Percentiles rank a stretch among this genome's conserved stretches.
Conservation (phyloP, 192 early-diverging fungal species). For the Entomortierella chlamydospora region DNA sequence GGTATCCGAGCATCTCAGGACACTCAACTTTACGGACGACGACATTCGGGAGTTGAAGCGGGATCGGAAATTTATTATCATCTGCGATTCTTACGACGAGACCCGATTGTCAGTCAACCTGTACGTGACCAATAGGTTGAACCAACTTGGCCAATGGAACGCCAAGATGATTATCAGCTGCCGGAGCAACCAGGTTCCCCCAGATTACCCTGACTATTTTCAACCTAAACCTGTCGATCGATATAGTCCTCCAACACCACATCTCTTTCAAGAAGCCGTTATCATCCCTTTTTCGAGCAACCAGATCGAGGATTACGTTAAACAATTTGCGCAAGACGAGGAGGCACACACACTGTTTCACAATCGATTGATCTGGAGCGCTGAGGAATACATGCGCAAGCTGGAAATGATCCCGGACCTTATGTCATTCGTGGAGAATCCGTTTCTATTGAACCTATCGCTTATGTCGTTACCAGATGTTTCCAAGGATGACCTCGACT, state of each 20-base stretch:
- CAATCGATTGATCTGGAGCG: conserved; percentile 1
- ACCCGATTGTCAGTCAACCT: conserved; percentile 4
- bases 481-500: too few relatives aligned
- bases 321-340: conserved; percentile 10
- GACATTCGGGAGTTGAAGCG: conserved; percentile 25
- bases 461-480: too few relatives aligned
- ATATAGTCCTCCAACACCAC: conserved; percentile 2
- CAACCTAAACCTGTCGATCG: too few relatives aligned
- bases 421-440: conserved; percentile 12
- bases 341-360: background rate
- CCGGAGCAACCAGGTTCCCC: background rate
- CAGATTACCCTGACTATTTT: background rate
- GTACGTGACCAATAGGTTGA: conserved; percentile 7
- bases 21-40: conserved; percentile 3
- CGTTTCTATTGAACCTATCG: too few relatives aligned
- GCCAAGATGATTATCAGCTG: conserved; percentile 24
- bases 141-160: conserved; percentile 7
- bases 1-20: background rate
- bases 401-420: conserved; percentile 18
- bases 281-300: conserved; percentile 5
- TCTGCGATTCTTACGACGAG: conserved; percentile 28
- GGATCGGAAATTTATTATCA: conserved; percentile 9
- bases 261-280: conserved; percentile 22
- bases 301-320: conserved; percentile 24
- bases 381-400: conserved; percentile 21